Conservation (phyloP, 306 rosid species). For the Boehmeria nivea region DNA sequence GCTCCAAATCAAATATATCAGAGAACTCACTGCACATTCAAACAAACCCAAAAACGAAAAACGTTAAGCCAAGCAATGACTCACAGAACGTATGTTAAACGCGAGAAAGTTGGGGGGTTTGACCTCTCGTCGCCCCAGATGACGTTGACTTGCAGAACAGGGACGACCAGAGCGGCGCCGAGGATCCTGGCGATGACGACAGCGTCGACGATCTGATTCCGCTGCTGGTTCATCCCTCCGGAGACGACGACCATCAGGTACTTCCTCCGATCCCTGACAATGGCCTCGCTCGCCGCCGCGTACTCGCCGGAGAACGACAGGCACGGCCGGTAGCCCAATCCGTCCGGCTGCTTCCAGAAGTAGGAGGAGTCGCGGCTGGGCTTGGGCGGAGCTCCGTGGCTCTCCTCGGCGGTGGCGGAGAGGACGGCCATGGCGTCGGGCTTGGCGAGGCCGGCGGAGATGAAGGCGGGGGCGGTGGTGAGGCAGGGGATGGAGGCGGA, state of each 20-base stretch:
- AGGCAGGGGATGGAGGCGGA: constrained; percentile 53
- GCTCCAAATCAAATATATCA: constrained; percentile 91
- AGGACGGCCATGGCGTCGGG: constrained; percentile 17
- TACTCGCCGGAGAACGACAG: constrained; percentile 58
- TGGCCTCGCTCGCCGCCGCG: constrained; percentile 37
- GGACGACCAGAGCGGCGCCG: constrained; percentile 91
- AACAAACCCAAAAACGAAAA: constrained; percentile 12
- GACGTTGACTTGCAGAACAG: constrained; percentile 87
- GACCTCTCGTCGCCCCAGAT: constrained; percentile 99
- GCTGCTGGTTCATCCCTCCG: constrained; percentile 98
- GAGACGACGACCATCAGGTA: constrained; percentile 82
- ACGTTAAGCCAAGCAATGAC: too few species aligned
- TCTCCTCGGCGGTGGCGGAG: constrained; percentile 12
- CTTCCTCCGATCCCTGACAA: constrained; percentile 52
- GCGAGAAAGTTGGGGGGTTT: background rate
- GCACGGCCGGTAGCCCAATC: constrained; percentile 79
- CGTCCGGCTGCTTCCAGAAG: constrained; percentile 88
- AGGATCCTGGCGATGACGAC: constrained; percentile 97
- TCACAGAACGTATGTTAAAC: constrained; percentile 5
- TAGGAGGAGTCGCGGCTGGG: background rate
- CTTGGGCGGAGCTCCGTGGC: constrained; percentile 3
- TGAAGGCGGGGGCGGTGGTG: constrained; percentile 4
- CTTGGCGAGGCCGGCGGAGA: constrained; percentile 28
- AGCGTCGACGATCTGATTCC: constrained; percentile 98
- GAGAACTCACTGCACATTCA: constrained; percentile 82